Evolutionary conservation across 805 yeast genomes (phyloP), one percentile per base, ranked within the genome.

Genomic region (Zygosaccharomyces lentus): DNA sequence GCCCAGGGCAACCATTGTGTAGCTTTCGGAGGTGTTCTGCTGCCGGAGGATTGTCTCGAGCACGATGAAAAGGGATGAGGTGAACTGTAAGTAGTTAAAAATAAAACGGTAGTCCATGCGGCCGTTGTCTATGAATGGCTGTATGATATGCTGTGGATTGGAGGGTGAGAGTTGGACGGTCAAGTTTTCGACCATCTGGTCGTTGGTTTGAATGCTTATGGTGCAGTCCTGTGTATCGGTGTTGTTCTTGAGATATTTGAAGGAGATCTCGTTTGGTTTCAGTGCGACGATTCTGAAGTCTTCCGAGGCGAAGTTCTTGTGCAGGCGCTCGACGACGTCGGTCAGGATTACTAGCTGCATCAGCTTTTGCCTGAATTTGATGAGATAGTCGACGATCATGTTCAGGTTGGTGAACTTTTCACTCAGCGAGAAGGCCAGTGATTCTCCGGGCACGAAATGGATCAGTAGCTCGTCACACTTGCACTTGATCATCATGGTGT

Each of bases 71-170:
- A 64, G 46, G 0, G 61, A 53, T 9, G 65, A 61, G 1, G 70
- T 65, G 43, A 65, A 65, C 37, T 64, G 68, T 37, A 64, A 43
- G 43, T 65, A 65, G 46, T 62, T 60, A 55, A 66, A 66, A 16
- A 64, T 58, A 35, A 62, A 61, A 47, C 63, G 65, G 43, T 64
- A 62, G 48, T 61, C 63, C 49, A 56, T 45, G 31, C 52, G 53
- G n/a, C 53, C 52, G 7, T 47, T 49, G 34, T 59, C 65, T 19
- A 66, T 51, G 45, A 65, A 62, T 13, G 64, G 62, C 41, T 63
- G 66, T 10, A 66, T 54, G 13, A 61, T 57, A 50, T 55, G 55
- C 49, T 65, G 70, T 12, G 68, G 68, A 38, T 64, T 66, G 1
- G 62, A 54, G 9, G 61, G 52, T 7, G 67, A 57, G 25, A 66